phyloP scores from a whole-genome alignment of 306 rosid genomes.

The Cucumis hystrix region DNA sequence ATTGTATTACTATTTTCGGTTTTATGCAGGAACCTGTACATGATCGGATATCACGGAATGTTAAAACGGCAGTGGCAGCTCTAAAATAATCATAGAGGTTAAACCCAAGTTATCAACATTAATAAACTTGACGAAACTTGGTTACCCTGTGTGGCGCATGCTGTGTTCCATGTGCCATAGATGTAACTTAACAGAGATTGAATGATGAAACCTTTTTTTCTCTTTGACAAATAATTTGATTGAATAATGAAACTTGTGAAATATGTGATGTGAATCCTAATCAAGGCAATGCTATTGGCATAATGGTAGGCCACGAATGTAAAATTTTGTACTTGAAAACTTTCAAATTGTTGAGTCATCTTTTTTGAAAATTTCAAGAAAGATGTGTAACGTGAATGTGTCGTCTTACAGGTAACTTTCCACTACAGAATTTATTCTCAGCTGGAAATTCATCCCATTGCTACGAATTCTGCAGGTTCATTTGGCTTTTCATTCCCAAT shows the following conservation, averaged over 20 bases:
- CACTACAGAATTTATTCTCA: no score
- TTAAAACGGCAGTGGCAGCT: conserved; percentile 47
- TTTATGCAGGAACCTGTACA: conserved; percentile 59
- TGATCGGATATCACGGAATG: conserved; percentile 72
- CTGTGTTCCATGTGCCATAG: neutral
- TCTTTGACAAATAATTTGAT: no score
- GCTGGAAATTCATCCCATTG: no score
- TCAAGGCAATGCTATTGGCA: neutral
- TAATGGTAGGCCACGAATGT: neutral
- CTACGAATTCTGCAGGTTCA: neutral
- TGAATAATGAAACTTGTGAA: neutral
- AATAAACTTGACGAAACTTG: neutral
- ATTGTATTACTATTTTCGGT: neutral
- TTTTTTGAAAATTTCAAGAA: no score
- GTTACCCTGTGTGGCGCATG: neutral
- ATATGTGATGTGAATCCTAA: neutral
- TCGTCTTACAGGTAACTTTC: no score
- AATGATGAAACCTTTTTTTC: neutral
- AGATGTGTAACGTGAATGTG: no score
- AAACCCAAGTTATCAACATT: neutral
- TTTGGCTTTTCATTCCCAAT: neutral
- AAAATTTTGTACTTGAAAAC: neutral
- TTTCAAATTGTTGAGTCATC: neutral
- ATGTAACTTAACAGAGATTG: neutral
- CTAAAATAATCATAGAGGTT: conserved; percentile 20